Evolutionary conservation across 2,329 filamentous ascomycete species (phyloP), one percentile per base, ranked within the genome.

Genomic region (Xylaria digitata): DNA sequence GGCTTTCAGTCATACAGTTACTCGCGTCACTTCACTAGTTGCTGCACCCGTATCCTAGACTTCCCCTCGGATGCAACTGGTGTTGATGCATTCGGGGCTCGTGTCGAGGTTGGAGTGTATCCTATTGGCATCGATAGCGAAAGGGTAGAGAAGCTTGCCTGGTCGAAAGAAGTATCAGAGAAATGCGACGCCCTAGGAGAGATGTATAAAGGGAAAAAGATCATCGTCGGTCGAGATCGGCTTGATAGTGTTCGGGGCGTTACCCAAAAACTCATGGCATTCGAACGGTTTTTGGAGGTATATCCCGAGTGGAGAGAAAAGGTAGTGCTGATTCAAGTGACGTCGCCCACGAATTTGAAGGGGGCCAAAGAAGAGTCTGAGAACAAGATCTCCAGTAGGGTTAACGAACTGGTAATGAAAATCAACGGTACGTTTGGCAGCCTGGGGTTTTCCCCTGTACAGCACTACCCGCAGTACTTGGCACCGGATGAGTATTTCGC

Each of bases 1-100:
- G 94, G 94, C 0, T 97, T 98, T 82, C 95, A 98, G 80, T 96
- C 94, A 7, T 96, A 94, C 82, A 96, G 94, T 78, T 98, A 97
- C 79, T 95, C 94, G 15, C 89, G 94, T 26, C 95, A 98, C 79
- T 98, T 98, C 78, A 89, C 93, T 43, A 97, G 93, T 71, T 97
- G 94, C 81, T 97, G 94, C 80, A 96, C 93, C 1, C 89, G 94
- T 30, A 91, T 97, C 55, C 85, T 97, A 7, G 92, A 92, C n/a
- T 97, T 97, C 75, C 91, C 93, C 52, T 96, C 93, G 0, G 94
- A 94, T 66, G 89, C 89, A 1, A 89, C 90, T 3, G 93, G 94
- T 6, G 92, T 97, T 5, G 93, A 97, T 77, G 92, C 93, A 3
- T 97, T 95, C 75, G 95, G 94, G 7, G 88, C 91, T 9, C 92